These are phyloP conservation scores for Mariannaea elegans DNA, from an alignment of 2,329 filamentous ascomycete species.

Conservation along the genomic window DNA sequence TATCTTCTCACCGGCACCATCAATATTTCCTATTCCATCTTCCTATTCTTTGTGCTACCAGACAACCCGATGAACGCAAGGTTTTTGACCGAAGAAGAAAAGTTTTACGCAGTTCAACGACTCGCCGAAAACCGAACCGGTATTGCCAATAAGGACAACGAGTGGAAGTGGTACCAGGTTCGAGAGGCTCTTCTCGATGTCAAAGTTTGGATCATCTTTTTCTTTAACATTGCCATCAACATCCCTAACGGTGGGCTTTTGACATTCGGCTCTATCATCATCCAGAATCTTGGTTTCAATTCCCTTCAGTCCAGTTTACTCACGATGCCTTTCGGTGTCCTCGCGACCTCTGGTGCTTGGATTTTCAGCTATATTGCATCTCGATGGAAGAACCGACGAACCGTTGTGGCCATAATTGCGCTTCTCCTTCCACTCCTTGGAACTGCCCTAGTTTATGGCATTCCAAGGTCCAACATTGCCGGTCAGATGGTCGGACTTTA, in stretches of 20 bases:
- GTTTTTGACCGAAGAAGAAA: constrained; percentile 19
- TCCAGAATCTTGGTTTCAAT: constrained; percentile 20
- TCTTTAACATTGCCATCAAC: constrained; percentile 57
- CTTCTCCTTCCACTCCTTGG: constrained; percentile 19
- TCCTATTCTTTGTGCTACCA: constrained; percentile 19
- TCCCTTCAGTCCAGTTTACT: constrained; percentile 14
- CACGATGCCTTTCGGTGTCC: constrained; percentile 22
- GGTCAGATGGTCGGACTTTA: constrained; percentile 27
- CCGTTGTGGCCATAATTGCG: constrained; percentile 16
- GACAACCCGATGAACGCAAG: constrained; percentile 23
- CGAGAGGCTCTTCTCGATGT: constrained; percentile 59
- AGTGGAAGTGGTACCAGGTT: constrained; percentile 58
- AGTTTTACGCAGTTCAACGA: constrained; percentile 11
- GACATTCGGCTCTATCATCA: constrained; percentile 24
- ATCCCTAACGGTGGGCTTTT: constrained; percentile 62
- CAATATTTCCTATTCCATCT: constrained; percentile 18
- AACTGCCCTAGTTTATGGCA: constrained; percentile 20
- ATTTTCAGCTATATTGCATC: constrained; percentile 11
- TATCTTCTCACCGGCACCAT: constrained; percentile 34
- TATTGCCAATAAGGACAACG: constrained; percentile 45
- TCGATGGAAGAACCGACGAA: constrained; percentile 8
- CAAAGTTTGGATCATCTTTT: constrained; percentile 64
- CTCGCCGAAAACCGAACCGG: constrained; percentile 30
- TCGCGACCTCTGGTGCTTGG: constrained; percentile 15
- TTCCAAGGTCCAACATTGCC: constrained; percentile 19